phyloP scores from a whole-genome alignment of 2,329 filamentous ascomycete genomes.

The Diaporthe nobilis region DNA sequence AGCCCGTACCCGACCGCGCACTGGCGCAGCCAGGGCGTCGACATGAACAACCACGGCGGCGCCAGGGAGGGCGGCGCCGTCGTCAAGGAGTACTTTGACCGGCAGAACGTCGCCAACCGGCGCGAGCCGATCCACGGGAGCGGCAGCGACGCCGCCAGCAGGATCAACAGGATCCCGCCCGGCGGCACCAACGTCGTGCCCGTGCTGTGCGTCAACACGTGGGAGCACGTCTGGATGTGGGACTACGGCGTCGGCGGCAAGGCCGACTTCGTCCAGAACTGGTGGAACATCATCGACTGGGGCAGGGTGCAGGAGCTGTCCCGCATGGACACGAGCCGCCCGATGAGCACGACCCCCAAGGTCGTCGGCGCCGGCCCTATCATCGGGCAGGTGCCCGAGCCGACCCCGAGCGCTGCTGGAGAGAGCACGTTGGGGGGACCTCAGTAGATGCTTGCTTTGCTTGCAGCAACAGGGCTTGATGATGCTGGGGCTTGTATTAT shows the following conservation, averaged over 20 bases:
- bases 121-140: constrained; percentile 49
- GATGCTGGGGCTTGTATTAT: constrained; percentile 15
- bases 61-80: constrained; percentile 50
- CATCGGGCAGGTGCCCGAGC: background rate
- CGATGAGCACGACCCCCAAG: constrained; percentile 28
- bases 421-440: background rate
- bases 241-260: constrained; percentile 86
- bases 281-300: constrained; percentile 95
- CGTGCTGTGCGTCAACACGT: constrained; percentile 92
- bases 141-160: constrained; percentile 44
- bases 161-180: constrained; percentile 60
- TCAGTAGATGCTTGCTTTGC: constrained; percentile 1
- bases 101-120: constrained; percentile 52
- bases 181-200: constrained; percentile 80
- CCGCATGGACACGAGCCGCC: constrained; percentile 43
- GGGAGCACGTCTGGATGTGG: constrained; percentile 92
- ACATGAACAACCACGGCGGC: constrained; percentile 76
- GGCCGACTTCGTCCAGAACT: constrained; percentile 79
- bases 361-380: background rate
- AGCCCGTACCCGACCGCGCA: constrained; percentile 89
- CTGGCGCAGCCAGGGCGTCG: constrained; percentile 77
- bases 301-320: constrained; percentile 71
- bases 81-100: constrained; percentile 56
- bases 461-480: background rate
- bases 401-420: background rate